A percentile compares a stretch with the other conserved stretches of the same genome.
These are phyloP conservation scores for Stephania japonica DNA, from an alignment of 164 flowering plant species.

Conservation along the genomic window DNA sequence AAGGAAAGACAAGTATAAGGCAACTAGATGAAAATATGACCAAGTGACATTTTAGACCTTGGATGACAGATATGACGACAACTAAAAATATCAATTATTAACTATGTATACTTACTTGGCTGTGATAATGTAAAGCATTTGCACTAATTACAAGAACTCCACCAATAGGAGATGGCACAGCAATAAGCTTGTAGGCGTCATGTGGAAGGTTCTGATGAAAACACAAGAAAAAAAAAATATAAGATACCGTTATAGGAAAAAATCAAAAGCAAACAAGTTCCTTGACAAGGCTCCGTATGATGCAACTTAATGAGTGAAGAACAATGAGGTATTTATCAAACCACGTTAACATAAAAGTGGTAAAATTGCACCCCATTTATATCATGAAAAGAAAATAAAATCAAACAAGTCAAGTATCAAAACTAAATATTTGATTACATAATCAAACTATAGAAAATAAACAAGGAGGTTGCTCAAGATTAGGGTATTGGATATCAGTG, in stretches of 20 bases:
- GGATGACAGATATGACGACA: not conserved
- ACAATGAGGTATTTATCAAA: not conserved
- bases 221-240: constrained; percentile 9
- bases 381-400: not conserved
- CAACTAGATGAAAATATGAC: not conserved
- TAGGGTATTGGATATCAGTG: not conserved
- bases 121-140: constrained; percentile 85
- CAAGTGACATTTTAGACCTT: not conserved
- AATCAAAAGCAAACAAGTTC: not conserved
- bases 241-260: not conserved
- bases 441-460: too few species aligned
- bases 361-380: not conserved
- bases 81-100: not conserved
- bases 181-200: constrained; percentile 95
- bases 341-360: not conserved
- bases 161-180: constrained; percentile 97
- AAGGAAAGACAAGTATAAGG: constrained; percentile 4
- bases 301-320: not conserved
- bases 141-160: constrained; percentile 88
- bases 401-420: not conserved
- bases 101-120: constrained; percentile 52
- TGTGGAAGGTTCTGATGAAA: constrained; percentile 78
- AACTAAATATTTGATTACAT: too few species aligned
- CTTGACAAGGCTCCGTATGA: not conserved
- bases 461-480: too few species aligned